These are phyloP conservation scores for Blastocladiella emersonii DNA, from an alignment of 371 early-diverging fungal genomes.

Conservation along the genomic window DNA sequence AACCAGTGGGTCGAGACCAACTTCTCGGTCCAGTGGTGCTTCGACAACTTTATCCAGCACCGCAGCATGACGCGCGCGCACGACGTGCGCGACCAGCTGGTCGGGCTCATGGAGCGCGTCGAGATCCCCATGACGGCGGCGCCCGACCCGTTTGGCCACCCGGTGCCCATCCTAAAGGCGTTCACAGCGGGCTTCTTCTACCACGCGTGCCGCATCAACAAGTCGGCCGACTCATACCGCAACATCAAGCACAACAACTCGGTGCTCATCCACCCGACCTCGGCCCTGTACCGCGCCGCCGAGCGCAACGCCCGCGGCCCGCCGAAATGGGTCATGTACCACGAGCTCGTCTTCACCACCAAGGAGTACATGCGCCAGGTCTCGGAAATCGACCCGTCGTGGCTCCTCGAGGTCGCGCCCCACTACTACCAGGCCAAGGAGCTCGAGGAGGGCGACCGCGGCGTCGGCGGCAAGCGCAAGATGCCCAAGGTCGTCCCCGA, in stretches of 20 bases:
- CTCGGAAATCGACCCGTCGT: constrained; percentile 79
- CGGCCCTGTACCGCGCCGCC: constrained; percentile 14
- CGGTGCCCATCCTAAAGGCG: constrained; percentile 68
- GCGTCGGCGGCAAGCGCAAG: not conserved
- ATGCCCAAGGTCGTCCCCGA: too few species aligned
- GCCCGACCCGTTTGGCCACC: constrained; percentile 52
- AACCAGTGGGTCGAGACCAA: constrained; percentile 87
- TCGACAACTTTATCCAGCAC: constrained; percentile 89
- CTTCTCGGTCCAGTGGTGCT: constrained; percentile 87
- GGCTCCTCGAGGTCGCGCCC: constrained; percentile 87
- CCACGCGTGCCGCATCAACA: constrained; percentile 68
- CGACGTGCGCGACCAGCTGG: constrained; percentile 87
- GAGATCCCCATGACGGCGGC: constrained; percentile 69
- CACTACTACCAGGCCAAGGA: constrained; percentile 79
- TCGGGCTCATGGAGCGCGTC: constrained; percentile 80
- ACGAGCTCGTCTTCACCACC: constrained; percentile 82
- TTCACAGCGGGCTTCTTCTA: constrained; percentile 90
- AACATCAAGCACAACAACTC: constrained; percentile 83
- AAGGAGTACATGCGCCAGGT: constrained; percentile 92
- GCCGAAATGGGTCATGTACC: constrained; percentile 77
- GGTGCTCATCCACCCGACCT: constrained; percentile 87
- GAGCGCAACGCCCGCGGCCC: constrained; percentile 30
- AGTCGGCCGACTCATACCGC: constrained; percentile 75
- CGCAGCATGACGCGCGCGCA: constrained; percentile 79
- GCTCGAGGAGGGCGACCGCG: constrained; percentile 39